Conservation (phyloP, 2,329 filamentous ascomycete genomes). For the Fusarium hostae region DNA sequence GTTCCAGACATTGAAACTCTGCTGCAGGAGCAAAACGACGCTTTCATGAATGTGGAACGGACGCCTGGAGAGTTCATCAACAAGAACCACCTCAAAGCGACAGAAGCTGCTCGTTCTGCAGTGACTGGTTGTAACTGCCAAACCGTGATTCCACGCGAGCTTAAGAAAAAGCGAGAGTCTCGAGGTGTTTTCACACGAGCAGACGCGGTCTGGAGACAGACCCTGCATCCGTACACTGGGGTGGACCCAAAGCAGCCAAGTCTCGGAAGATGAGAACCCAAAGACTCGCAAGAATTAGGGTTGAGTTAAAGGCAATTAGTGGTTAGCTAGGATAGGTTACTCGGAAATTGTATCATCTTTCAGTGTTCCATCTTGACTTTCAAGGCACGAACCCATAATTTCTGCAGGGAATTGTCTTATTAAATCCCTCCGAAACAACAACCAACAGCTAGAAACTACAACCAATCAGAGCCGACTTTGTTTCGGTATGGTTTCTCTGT, state of each 20-base stretch:
- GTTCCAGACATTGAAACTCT: neutral
- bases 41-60: neutral
- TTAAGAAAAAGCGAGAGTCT: neutral
- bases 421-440: too few species aligned
- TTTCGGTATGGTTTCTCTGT: too few species aligned
- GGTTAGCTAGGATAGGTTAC: too few species aligned
- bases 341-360: too few species aligned
- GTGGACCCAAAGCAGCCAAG: neutral
- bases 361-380: too few species aligned
- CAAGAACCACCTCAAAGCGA: neutral
- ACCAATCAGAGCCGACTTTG: too few species aligned
- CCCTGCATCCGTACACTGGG: neutral
- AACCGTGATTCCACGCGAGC: neutral
- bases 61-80: neutral
- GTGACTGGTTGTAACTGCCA: neutral
- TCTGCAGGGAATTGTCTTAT: too few species aligned
- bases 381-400: too few species aligned
- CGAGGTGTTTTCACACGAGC: neutral
- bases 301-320: too few species aligned
- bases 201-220: neutral
- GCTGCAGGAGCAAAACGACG: neutral
- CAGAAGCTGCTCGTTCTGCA: neutral
- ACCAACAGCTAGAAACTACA: too few species aligned
- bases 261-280: too few species aligned
- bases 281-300: too few species aligned